Conservation (phyloP, 345 rosid genomes). For the Fremontodendron californicum region DNA sequence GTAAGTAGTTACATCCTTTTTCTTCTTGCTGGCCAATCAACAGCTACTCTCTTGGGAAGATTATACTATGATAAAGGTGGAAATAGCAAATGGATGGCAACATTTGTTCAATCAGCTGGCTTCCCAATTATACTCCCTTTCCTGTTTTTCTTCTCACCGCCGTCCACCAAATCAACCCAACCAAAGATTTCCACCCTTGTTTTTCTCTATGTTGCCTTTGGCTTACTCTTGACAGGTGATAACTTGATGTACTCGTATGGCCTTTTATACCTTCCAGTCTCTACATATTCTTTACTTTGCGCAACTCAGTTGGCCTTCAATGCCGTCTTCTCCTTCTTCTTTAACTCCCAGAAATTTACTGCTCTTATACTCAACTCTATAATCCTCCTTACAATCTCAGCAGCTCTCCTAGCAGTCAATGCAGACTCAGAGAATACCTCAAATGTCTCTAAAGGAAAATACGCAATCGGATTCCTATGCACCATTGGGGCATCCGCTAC, state of each 20-base stretch:
- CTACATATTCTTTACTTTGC: constrained; percentile 52
- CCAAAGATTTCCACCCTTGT: constrained; percentile 25
- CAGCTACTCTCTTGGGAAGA: constrained; percentile 48
- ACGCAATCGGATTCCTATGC: constrained; percentile 40
- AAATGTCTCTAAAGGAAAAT: constrained; percentile 23
- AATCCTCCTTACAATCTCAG: constrained; percentile 45
- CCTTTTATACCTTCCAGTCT: constrained; percentile 49
- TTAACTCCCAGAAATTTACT: constrained; percentile 52
- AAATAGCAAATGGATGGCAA: constrained; percentile 63
- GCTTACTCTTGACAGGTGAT: constrained; percentile 42
- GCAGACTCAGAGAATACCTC: constrained; percentile 32
- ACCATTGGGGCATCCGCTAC: constrained; percentile 47
- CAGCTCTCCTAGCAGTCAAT: constrained; percentile 48
- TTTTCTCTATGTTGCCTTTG: constrained; percentile 32
- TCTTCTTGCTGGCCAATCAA: constrained; percentile 43
- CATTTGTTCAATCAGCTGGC: constrained; percentile 57
- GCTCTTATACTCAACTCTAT: constrained; percentile 44
- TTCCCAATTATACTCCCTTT: constrained; percentile 48
- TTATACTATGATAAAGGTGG: constrained; percentile 59
- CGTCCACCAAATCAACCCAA: constrained; percentile 8
- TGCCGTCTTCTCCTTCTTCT: constrained; percentile 44
- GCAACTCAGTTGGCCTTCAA: constrained; percentile 58
- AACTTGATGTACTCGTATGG: constrained; percentile 57
- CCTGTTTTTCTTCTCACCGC: constrained; percentile 29
- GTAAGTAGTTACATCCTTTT: constrained; percentile 31